Evolutionary conservation across 192 early-diverging fungal species (phyloP), one percentile per base, ranked within the genome.

Genomic region (Lobosporangium transversale): DNA sequence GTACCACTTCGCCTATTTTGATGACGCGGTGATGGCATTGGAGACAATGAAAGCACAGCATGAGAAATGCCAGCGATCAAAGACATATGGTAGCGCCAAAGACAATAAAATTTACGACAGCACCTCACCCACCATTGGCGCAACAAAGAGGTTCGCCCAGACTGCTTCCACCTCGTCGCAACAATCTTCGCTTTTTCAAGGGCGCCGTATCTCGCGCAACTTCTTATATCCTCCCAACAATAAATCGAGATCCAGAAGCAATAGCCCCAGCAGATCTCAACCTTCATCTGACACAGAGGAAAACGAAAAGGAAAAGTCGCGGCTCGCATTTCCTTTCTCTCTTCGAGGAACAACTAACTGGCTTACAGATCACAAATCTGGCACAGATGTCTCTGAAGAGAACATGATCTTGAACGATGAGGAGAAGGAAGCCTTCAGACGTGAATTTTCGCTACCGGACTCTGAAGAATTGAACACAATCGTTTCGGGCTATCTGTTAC

Each of bases 1-100:
- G 87, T 91, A 88, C 48, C 86, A 84, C 35, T 91, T 91, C 66
- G 84, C 89, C 4, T 89, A 89, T 75, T 89, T 91, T 35, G 66
- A 80, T 23, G 81, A 91, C 59, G 81, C 81, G 14, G 56, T 76
- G 3, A 51, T 44, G 20, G 75, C 84, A 6, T 70, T 70, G 48
- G 58, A 71, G 18, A 35, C 61, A 14, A 30, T 88, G 15, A 59
- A 64, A 40, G n/a, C 30, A 4, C 58, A 64, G 45, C 70, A 78
- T 56, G 50, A 70, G 44, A 67, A 52, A 8, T 74, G 51, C 30
- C 75, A 73, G 9, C 61, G 53, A 33, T 21, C 3, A 12, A 12
- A 17, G 12, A 5, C 23, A 24, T 63, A 30, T 1, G 27, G 56
- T n/a, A 21, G 53, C 37, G 42, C 44, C 21, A 42, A 32, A 8